Base-by-base conservation (phyloP, 2,329 filamentous ascomycete genomes). In the Gaeumannomyces sp. region DNA sequence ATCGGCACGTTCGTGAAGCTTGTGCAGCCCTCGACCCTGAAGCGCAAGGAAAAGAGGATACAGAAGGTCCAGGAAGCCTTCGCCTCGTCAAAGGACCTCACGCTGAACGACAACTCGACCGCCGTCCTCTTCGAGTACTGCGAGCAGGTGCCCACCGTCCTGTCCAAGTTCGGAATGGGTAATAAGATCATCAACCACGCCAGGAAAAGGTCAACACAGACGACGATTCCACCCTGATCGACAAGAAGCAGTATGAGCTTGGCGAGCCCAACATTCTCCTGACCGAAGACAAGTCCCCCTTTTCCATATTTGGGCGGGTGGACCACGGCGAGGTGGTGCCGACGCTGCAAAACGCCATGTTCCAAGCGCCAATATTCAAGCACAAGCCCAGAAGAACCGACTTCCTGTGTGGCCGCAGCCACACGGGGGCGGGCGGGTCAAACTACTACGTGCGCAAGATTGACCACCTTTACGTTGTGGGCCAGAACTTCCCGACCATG, bases 101-200 rank as follows among this genome's bases (percentile, higher is more conserved):
- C 91, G 31, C 81, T 97, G 70, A 90, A 87, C 67, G 95, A 99
- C 76, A 97, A 97, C 73, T 93, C 94, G 0, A 90, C 88, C 58
- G 89, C 92, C 27, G 84, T 97, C 6, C 84, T 99, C 19, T 89
- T 98, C 45, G 95, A 99, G 76, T 99, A 99, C 75, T 96, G 92
- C 11, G 95, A 99, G 76, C 93, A 97, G 72, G 89, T 92, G 68
- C 95, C 95, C 0, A 90, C 89, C 13, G 92, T 96, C 66, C 80
- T 99, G 67, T 97, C 94, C 59, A 97, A 96, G 73, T 97, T 97
- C 72, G 95, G 94, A 69, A 99, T 99, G 95, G 93, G 93, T 63
- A 96, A 90, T 75, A 90, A 93, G 64, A 85, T 99, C 66, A 92
- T 98, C 80, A 98, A 99, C 76, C 99, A 98, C 76, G 97, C 97